Percentiles rank a stretch among this genome's conserved stretches.
Conservation (phyloP, 768 basidiomycete species). For the Candolleomyces aberdarensis region DNA sequence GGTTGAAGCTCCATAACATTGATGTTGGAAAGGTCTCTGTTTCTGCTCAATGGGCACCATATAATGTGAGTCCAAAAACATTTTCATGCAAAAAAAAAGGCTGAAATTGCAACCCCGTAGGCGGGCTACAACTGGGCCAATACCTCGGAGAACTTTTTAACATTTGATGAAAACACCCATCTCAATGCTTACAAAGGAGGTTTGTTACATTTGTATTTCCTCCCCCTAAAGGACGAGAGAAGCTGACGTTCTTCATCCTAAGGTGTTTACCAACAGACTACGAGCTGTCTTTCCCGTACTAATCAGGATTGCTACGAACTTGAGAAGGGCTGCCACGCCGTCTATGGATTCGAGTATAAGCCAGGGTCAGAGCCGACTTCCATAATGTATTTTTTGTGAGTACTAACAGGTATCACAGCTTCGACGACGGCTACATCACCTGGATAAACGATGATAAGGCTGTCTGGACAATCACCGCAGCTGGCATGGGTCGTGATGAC, state of each 20-base stretch:
- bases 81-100: no score
- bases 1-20: slow-evolving; percentile 13
- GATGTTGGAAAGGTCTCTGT: slow-evolving; percentile 36
- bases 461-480: slow-evolving; percentile 62
- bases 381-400: background rate
- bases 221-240: slow-evolving; percentile 7
- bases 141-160: slow-evolving; percentile 42
- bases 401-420: slow-evolving; percentile 15
- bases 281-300: slow-evolving; percentile 62
- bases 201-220: slow-evolving; percentile 33
- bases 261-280: slow-evolving; percentile 66
- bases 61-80: slow-evolving; percentile 40
- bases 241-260: slow-evolving; percentile 30
- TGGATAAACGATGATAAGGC: slow-evolving; percentile 66
- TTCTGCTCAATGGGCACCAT: slow-evolving; percentile 53
- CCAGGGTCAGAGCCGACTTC: slow-evolving; percentile 33
- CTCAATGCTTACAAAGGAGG: slow-evolving; percentile 65
- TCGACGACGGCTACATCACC: slow-evolving; percentile 54
- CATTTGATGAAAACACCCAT: slow-evolving; percentile 42
- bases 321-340: slow-evolving; percentile 25
- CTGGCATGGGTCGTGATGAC: slow-evolving; percentile 52
- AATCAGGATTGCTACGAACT: slow-evolving; percentile 67
- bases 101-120: slow-evolving; percentile 22
- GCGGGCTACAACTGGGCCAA: slow-evolving; percentile 57
- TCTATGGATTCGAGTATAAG: slow-evolving; percentile 51